These are phyloP conservation scores for Thermoascus crustaceus DNA, from an alignment of 2,329 filamentous ascomycete species.

Conservation along the genomic window DNA sequence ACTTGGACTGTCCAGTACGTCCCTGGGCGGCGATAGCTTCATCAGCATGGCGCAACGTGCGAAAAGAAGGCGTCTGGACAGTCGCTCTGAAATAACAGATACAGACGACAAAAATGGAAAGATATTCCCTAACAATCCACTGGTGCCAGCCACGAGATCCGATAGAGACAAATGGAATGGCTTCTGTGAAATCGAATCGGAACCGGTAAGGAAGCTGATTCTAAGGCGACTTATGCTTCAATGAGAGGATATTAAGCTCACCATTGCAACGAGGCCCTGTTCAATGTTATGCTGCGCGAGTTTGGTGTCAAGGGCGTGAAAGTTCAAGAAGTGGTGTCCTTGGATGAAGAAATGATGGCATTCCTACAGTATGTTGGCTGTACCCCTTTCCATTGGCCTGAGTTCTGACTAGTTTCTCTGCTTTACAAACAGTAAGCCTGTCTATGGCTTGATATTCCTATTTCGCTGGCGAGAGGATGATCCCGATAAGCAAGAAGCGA, in stretches of 20 bases:
- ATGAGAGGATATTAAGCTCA: too few species aligned
- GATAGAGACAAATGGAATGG: conserved; percentile 40
- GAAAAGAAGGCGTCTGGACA: conserved; percentile 6
- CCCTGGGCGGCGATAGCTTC: conserved; percentile 44
- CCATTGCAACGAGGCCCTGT: conserved; percentile 54
- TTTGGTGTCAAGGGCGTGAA: conserved; percentile 67
- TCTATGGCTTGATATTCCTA: conserved; percentile 82
- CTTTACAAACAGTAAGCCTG: conserved; percentile 49
- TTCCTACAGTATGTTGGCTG: conserved; percentile 58
- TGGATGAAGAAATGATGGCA: conserved; percentile 60
- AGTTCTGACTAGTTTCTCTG: neutral
- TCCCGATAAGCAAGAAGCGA: conserved; percentile 42
- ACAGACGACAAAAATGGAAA: neutral
- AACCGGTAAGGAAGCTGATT: conserved; percentile 54
- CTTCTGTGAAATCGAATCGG: conserved; percentile 70
- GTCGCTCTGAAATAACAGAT: neutral
- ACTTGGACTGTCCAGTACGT: conserved; percentile 3
- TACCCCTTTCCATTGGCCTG: conserved; percentile 2
- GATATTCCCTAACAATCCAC: conserved; percentile 18
- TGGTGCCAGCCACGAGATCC: conserved; percentile 22
- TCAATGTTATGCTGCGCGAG: conserved; percentile 74
- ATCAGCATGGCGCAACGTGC: conserved; percentile 5
- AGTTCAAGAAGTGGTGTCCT: conserved; percentile 65
- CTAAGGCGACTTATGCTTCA: conserved; percentile 13
- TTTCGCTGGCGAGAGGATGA: conserved; percentile 63